These are phyloP conservation scores for Pleurotus salmoneostramineus DNA, from an alignment of 768 basidiomycete genomes.

Conservation along the genomic window DNA sequence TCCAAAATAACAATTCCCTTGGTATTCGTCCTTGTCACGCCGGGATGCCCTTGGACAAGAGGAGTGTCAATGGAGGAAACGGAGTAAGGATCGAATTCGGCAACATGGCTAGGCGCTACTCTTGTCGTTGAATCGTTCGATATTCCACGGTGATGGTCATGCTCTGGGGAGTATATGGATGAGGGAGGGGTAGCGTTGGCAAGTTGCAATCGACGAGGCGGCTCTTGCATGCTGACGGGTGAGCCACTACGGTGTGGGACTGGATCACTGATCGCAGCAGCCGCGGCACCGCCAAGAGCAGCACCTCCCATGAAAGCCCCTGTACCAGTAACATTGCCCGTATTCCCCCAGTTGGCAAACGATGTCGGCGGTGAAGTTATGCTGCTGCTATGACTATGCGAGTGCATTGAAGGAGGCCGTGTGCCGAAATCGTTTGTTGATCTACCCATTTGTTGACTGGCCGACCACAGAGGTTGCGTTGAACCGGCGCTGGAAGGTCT, in stretches of 20 bases:
- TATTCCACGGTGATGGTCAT: background rate
- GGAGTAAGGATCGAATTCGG: conserved; percentile 4
- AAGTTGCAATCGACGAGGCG: conserved; percentile 30
- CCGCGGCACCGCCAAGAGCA: conserved; percentile 13
- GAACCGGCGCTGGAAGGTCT: conserved; percentile 44
- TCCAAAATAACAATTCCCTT: conserved; percentile 5
- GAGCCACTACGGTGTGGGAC: conserved; percentile 29
- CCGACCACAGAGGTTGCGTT: conserved; percentile 25
- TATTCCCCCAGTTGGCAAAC: conserved; percentile 6
- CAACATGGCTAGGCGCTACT: background rate
- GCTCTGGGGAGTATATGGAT: background rate
- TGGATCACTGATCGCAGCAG: conserved; percentile 12
- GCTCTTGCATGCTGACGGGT: conserved; percentile 37
- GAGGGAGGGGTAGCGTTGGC: conserved; percentile 33
- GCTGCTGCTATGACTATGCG: conserved; percentile 15
- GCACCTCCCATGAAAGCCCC: conserved; percentile 12
- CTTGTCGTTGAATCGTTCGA: conserved; percentile 1
- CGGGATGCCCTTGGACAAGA: background rate
- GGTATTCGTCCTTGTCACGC: conserved; percentile 2
- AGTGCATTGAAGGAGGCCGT: conserved; percentile 12
- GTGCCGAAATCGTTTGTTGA: conserved; percentile 11
- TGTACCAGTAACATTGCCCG: conserved; percentile 12
- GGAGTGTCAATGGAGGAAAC: conserved; percentile 4
- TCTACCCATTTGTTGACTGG: conserved; percentile 13
- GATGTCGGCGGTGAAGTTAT: conserved; percentile 14